Base-by-base conservation (phyloP, 169 alveolate species). In the Plasmodium malariae region DNA sequence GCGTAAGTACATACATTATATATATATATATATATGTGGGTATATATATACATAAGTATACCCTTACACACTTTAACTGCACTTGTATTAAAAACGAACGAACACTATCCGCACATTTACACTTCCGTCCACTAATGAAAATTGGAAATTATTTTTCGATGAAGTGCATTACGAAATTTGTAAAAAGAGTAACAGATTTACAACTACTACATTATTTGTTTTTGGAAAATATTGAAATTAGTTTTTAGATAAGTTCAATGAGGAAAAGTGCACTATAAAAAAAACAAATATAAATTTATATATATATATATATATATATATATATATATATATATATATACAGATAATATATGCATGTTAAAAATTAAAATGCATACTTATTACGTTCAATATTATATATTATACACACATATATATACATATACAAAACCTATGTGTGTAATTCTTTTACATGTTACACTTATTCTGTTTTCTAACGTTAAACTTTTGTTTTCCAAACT, bases 251-350 rank as follows among this genome's bases (percentile, higher is more conserved):
- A 3, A 55, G 74, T 67, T 67, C 74, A 67, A 67, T 24, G 34
- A 21, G 55, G 55, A n/a, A 17, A 67, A 67, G 74, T 67, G 74
- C 74, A 67, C 51, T 67, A n/a, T n/a, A n/a, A n/a, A n/a, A n/a
- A n/a, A n/a, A 67, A 67, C n/a, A 36, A 67, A 36, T 26, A 62
- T 14, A 36, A n/a, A n/a, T n/a, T n/a, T n/a, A n/a, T n/a, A n/a
- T n/a, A n/a, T n/a, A n/a, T 40, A 9, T 40, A 40, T 40, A 40
- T 40, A 40, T 40, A 9, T n/a, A n/a, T n/a, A n/a, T n/a, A n/a
- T n/a, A n/a, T n/a, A n/a, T n/a, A n/a, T n/a, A n/a, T n/a, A n/a
- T n/a, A n/a, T n/a, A n/a, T n/a, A n/a, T n/a, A n/a, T n/a, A n/a
- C n/a, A n/a, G n/a, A n/a, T n/a, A n/a, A 67, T 12, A 4, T 67